Base-by-base conservation (phyloP, 371 early-diverging fungal species). In the Furculomyces boomerangus region DNA sequence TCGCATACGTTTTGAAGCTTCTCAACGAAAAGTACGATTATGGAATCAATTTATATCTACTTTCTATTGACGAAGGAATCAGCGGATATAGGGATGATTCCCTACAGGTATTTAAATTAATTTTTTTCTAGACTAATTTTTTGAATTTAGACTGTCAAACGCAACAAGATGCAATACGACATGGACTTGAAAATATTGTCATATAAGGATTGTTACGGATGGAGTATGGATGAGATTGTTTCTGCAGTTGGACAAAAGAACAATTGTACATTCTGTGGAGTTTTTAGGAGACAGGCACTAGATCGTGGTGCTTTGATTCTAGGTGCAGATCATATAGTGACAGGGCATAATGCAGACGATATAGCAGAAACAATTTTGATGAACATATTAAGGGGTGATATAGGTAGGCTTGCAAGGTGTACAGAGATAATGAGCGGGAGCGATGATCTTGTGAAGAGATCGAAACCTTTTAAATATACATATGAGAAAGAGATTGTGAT, bases 401-500 rank as follows among this genome's bases (percentile, higher is more conserved):
- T 93, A 55, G 86, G 93, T 16, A 77, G 99, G 50, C 73, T 99
- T 29, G 81, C 81, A 45, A 71, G 98, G 57, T 99, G 99, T 74
- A 97, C 99, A 1, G 81, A 83, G 30, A 95, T 95, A 55, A 74
- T 81, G 18, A 94, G 94, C 5, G 74, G 79, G 22, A 84, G 88
- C 55, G 64, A 76, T 71, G 68, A 80, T 57, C 68, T 71, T 55
- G 77, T 88, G 51, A 79, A 74, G 54, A 74, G 99, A 59, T 90
- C 93, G 30, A 99, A 99, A 73, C 99, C 99, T 1, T 95, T 99
- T 74, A 98, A 97, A 65, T 93, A 93, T 64, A 93, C 95, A 0
- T 99, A 98, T 61, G 99, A 99, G 70, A 99, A 99, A 72, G 99
- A 99, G 61, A 99, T 99, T 60, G 99, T 99, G 61, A 91, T 99